phyloP scores from a whole-genome alignment of 208 protist species.

The Leishmania aethiopica region DNA sequence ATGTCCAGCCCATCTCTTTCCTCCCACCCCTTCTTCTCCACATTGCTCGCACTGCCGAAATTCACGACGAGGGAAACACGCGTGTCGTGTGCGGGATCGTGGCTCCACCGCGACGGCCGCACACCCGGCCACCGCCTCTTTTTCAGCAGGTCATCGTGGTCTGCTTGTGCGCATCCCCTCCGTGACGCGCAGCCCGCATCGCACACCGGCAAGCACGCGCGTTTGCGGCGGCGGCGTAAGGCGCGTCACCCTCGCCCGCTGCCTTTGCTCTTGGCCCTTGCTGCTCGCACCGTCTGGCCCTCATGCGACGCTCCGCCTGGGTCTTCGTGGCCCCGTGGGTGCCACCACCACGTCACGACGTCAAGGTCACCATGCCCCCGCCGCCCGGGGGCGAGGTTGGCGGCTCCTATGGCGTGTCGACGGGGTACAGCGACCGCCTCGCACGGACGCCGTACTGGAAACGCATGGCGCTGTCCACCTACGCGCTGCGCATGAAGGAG shows the following conservation, averaged over 20 bases:
- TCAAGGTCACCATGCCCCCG: constrained; percentile 85
- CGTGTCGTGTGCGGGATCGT: neutral
- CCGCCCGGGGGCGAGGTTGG: constrained; percentile 87
- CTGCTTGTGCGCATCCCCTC: neutral
- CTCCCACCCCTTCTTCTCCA: neutral
- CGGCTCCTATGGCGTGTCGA: constrained; percentile 79
- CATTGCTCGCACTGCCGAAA: neutral
- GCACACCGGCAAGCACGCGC: neutral
- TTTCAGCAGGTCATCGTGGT: neutral
- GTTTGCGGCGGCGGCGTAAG: neutral
- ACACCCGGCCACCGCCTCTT: neutral
- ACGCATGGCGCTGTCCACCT: constrained; percentile 88
- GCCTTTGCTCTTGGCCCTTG: neutral
- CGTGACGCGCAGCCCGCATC: neutral
- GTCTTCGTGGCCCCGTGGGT: constrained; percentile 78
- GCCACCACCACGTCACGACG: constrained; percentile 77
- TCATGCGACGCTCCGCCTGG: constrained; percentile 6
- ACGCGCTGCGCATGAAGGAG: constrained; percentile 79
- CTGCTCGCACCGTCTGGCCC: neutral
- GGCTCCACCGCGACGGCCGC: neutral
- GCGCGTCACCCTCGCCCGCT: neutral
- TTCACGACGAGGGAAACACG: neutral
- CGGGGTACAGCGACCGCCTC: constrained; percentile 86
- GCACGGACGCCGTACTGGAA: constrained; percentile 87
- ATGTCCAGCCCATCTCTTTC: neutral